phyloP scores from a whole-genome alignment of 2,329 filamentous ascomycete species.

The Diaporthe ilicicola region DNA sequence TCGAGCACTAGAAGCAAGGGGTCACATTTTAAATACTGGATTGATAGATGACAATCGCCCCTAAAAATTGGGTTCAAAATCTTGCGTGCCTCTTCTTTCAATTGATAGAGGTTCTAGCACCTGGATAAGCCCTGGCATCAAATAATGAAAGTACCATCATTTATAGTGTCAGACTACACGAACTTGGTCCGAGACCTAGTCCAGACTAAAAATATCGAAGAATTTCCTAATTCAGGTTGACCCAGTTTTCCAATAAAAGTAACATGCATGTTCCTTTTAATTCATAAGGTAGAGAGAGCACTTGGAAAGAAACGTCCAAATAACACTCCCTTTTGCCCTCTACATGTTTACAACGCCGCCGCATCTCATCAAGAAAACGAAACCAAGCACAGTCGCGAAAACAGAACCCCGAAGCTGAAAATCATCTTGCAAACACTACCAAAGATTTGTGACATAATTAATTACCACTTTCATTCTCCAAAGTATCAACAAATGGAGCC shows the following conservation, averaged over 20 bases:
- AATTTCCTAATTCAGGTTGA: no score
- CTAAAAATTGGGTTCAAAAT: no score
- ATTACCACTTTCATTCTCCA: not conserved
- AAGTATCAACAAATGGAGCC: not conserved
- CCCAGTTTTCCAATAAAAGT: not conserved
- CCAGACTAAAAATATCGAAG: not conserved
- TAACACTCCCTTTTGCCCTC: not conserved
- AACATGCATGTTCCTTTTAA: not conserved
- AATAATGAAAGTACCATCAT: no score
- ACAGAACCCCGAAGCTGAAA: not conserved
- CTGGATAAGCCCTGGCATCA: not conserved
- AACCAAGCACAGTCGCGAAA: no score
- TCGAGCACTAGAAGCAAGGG: no score
- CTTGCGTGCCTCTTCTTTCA: no score
- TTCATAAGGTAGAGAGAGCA: not conserved
- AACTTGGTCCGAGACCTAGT: not conserved
- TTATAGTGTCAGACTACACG: no score
- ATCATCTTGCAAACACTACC: rapidly evolving
- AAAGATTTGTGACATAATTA: no score
- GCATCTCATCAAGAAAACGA: not conserved
- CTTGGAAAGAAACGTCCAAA: not conserved
- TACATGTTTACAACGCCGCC: not conserved
- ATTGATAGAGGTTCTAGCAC: not conserved
- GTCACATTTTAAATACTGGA: no score
- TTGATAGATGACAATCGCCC: no score